Evolutionary conservation across 192 early-diverging fungal species (phyloP), one percentile per base, ranked within the genome.

Genomic region (Geosiphon pyriformis): DNA sequence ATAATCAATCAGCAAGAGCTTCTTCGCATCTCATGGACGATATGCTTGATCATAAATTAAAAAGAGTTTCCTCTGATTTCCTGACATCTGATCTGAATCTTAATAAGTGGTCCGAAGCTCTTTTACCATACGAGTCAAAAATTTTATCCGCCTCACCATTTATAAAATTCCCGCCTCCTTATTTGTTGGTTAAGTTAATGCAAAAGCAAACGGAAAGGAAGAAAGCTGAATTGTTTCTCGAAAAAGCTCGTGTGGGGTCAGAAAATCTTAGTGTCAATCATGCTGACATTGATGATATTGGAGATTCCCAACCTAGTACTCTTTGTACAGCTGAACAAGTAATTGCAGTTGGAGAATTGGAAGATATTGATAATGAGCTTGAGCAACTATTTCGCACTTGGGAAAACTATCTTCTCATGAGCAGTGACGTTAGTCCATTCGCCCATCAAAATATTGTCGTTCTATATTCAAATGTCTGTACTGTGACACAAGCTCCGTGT

Each of bases 91-190:
- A 73, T 35, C n/a, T n/a, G n/a, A n/a, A n/a, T n/a, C n/a, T n/a
- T n/a, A 59, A 72, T 20, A 65, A 78, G 33, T 6, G 6, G 15
- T 42, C 37, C 37, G 37, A 42, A 42, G 37, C 37, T 42, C 77
- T 90, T 52, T 75, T 76, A 8, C 76, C 83, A 18, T 91, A 83
- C 71, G 78, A 89, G 68, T 72, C 78, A n/a, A 83, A 84, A 0
- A 87, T 92, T 37, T 77, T 98, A 11, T 96, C 94, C 0, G 92
- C 86, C 2, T 96, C 94, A 0, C 94, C 93, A 1, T 86, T 84
- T 73, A 93, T 98, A 25, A 73, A 73, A 33, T 94, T 95, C 66
- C 88, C 91, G 12, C 86, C 87, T 3, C 96, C 96, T 0, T 93
- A 91, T 70, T 75, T 94, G 17, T 76, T 98, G 42, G 73, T 77